A percentile compares a stretch with the other conserved stretches of the same genome.
Evolutionary conservation across 2,329 filamentous ascomycete species (phyloP).

Genomic region (Phialemoniopsis sp.): DNA sequence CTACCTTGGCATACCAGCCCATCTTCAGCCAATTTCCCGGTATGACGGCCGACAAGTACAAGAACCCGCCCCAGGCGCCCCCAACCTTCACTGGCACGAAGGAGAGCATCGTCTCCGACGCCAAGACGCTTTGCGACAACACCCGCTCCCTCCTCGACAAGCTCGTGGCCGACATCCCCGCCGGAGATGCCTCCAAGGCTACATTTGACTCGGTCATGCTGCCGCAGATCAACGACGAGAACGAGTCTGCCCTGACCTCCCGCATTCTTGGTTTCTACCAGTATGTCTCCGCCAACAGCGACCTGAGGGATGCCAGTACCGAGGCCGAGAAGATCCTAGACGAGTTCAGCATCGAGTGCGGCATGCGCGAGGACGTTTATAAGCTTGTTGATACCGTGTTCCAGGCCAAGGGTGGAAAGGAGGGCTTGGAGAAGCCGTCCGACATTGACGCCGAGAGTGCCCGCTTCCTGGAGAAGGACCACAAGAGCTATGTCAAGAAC

Average conservation of each 20-base stretch:
- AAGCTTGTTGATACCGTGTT: constrained; percentile 56
- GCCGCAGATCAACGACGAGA: constrained; percentile 72
- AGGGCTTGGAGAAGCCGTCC: constrained; percentile 46
- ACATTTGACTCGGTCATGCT: constrained; percentile 52
- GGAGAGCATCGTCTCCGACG: constrained; percentile 62
- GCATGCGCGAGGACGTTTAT: constrained; percentile 81
- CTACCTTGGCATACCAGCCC: constrained; percentile 24
- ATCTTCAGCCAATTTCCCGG: constrained; percentile 41
- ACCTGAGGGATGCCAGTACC: constrained; percentile 69
- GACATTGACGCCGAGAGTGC: constrained; percentile 64
- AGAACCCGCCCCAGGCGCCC: constrained; percentile 71
- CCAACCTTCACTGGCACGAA: constrained; percentile 74
- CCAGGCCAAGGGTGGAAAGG: constrained; percentile 34
- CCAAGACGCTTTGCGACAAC: constrained; percentile 60
- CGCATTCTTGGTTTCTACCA: constrained; percentile 78
- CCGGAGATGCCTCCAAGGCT: constrained; percentile 43
- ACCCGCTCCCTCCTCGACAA: constrained; percentile 63
- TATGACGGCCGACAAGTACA: constrained; percentile 66
- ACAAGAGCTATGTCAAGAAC: constrained; percentile 73
- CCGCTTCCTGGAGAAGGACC: constrained; percentile 72
- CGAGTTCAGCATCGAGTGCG: constrained; percentile 72
- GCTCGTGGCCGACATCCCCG: constrained; percentile 57
- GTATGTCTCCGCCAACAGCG: constrained; percentile 66
- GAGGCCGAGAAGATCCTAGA: constrained; percentile 73
- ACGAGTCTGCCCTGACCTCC: constrained; percentile 52